Conservation (phyloP, 106 monocot genomes). For the Hemerocallis citrina region DNA sequence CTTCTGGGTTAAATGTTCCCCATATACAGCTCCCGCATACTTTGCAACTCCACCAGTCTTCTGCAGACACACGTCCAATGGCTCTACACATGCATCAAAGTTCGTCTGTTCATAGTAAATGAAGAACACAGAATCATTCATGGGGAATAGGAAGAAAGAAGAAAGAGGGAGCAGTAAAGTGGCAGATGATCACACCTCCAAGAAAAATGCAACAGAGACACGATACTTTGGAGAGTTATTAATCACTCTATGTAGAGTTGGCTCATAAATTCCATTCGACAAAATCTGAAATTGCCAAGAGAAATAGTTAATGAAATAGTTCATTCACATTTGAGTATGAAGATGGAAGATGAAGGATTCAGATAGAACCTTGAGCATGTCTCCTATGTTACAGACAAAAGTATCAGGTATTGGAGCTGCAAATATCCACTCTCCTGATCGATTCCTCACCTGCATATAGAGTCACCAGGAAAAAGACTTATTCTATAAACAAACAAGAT, state of each 20-base stretch:
- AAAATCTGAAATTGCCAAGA: slow-evolving; percentile 35
- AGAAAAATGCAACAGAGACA: slow-evolving; percentile 78
- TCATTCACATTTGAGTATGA: not conserved
- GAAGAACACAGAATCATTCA: not conserved
- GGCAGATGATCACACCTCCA: slow-evolving; percentile 41
- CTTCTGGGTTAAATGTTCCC: slow-evolving; percentile 62
- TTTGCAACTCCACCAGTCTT: slow-evolving; percentile 35
- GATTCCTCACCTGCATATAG: slow-evolving; percentile 81
- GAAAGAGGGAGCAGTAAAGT: not conserved
- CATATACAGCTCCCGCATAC: slow-evolving; percentile 50
- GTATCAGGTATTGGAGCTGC: slow-evolving; percentile 76
- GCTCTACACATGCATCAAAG: slow-evolving; percentile 44
- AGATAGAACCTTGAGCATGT: slow-evolving; percentile 81
- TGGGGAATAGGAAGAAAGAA: not conserved
- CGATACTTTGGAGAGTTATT: slow-evolving; percentile 73
- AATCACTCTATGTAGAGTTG: slow-evolving; percentile 81
- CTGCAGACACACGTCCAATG: slow-evolving; percentile 34
- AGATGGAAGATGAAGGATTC: not conserved
- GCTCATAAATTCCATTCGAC: slow-evolving; percentile 73
- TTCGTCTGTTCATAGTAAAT: slow-evolving; percentile 34
- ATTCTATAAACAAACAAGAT: too few relatives aligned
- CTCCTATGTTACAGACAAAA: slow-evolving; percentile 96
- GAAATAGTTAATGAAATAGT: not conserved
- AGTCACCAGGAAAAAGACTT: too few relatives aligned
- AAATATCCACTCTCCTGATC: slow-evolving; percentile 76